Evolutionary conservation across 1,139 yeast genomes (phyloP).

Genomic region (Diutina mesorugosa): DNA sequence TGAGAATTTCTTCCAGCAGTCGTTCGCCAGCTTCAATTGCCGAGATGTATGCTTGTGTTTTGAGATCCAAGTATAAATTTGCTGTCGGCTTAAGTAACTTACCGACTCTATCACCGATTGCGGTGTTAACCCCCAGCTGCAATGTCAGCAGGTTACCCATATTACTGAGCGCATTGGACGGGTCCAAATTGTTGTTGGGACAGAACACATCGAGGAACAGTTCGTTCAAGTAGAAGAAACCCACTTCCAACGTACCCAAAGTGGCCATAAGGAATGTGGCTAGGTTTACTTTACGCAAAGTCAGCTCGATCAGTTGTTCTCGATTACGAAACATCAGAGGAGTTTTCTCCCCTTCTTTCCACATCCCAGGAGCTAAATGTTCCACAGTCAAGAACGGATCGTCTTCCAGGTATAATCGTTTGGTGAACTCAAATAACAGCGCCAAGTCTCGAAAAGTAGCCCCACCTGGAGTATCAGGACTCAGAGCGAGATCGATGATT

Average conservation of each 20-base stretch:
- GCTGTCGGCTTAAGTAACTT: conserved; percentile 74
- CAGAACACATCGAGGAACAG: conserved; percentile 76
- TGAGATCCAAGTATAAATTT: conserved; percentile 65
- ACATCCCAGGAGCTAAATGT: conserved; percentile 50
- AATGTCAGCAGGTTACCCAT: conserved; percentile 23
- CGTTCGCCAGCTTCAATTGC: conserved; percentile 68
- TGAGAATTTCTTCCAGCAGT: conserved; percentile 54
- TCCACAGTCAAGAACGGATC: conserved; percentile 56
- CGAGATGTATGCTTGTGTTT: conserved; percentile 90
- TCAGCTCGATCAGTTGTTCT: conserved; percentile 55
- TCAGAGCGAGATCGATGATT: conserved; percentile 58
- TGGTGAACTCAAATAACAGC: conserved; percentile 63
- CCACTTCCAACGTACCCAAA: conserved; percentile 73
- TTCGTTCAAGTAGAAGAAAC: conserved; percentile 76
- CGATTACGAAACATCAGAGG: conserved; percentile 45
- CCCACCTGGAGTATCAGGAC: conserved; percentile 60
- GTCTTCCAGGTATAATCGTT: conserved; percentile 48
- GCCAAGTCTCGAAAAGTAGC: conserved; percentile 64
- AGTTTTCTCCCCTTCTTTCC: conserved; percentile 51
- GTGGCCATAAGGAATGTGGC: conserved; percentile 82
- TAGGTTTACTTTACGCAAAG: conserved; percentile 71
- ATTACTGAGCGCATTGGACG: conserved; percentile 26
- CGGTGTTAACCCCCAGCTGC: conserved; percentile 24
- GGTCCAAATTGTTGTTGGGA: conserved; percentile 40
- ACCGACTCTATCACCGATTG: conserved; percentile 32